phyloP scores from a whole-genome alignment of 208 protist genomes.

The Trypanosoma vivax region DNA sequence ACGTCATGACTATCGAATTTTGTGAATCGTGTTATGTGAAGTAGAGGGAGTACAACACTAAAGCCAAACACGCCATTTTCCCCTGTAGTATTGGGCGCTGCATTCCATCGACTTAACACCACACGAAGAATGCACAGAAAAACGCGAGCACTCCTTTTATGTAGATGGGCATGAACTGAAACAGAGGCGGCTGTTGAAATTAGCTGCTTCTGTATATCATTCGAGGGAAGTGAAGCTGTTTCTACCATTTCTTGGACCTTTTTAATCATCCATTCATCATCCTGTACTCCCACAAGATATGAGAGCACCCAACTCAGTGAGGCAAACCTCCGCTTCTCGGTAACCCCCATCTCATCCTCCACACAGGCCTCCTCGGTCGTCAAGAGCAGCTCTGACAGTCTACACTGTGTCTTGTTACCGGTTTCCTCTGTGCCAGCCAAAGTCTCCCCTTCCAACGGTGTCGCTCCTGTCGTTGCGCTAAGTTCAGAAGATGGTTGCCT shows the following conservation, averaged over 20 bases:
- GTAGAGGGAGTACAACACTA: conserved; percentile 19
- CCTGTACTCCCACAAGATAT: conserved; percentile 18
- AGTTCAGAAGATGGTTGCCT: neutral
- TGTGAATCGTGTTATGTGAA: conserved; percentile 23
- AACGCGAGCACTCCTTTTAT: conserved; percentile 12
- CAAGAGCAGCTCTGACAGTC: neutral
- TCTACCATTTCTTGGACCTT: conserved; percentile 17
- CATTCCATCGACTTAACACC: conserved; percentile 20
- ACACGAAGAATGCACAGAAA: conserved; percentile 23
- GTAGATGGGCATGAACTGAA: conserved; percentile 8
- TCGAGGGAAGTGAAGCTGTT: conserved; percentile 4
- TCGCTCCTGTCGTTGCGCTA: neutral
- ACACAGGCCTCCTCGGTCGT: conserved; percentile 1
- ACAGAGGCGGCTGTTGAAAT: conserved; percentile 22
- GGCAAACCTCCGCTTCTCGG: neutral
- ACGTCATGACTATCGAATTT: conserved; percentile 12
- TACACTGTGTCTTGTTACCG: neutral
- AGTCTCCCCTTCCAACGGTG: neutral
- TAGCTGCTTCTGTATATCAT: conserved; percentile 18
- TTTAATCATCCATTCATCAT: conserved; percentile 14
- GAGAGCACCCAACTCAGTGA: conserved; percentile 7
- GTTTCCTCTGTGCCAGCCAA: neutral
- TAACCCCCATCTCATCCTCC: neutral
- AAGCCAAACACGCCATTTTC: conserved; percentile 18
- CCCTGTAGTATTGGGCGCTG: conserved; percentile 4